These are phyloP conservation scores for Mycena venus DNA, from an alignment of 768 basidiomycete species.

Conservation along the genomic window DNA sequence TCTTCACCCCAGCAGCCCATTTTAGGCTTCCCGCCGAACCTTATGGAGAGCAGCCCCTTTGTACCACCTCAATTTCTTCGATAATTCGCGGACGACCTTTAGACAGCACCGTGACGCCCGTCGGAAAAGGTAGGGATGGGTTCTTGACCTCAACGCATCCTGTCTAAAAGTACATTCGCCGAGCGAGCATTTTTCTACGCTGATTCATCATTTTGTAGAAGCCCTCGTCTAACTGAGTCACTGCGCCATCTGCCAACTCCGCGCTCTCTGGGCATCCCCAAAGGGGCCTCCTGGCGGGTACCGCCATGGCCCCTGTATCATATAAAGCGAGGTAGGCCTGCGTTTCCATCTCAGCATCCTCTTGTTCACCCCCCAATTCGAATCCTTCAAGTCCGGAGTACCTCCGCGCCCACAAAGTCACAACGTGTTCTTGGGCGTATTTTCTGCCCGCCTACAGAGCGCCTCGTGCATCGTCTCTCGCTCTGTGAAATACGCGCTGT, in stretches of 20 bases:
- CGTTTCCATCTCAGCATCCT: neutral
- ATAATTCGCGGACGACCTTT: neutral
- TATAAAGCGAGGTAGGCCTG: neutral
- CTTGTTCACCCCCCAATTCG: neutral
- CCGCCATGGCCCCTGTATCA: neutral
- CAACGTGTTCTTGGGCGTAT: neutral
- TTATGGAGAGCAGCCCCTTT: neutral
- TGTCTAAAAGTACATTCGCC: no score
- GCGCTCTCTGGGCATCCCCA: neutral
- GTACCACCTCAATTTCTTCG: neutral
- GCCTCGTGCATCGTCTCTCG: conserved; percentile 4
- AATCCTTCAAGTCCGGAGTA: neutral
- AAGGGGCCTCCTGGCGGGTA: neutral
- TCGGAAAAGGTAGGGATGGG: no score
- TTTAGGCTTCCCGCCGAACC: neutral
- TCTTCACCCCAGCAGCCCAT: neutral
- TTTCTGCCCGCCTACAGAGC: neutral
- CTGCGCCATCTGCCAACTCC: neutral
- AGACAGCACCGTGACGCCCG: no score
- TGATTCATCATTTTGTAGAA: neutral
- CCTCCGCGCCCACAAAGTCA: conserved; percentile 10
- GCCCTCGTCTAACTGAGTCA: neutral
- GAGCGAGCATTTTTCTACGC: no score
- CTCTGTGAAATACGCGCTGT: neutral
- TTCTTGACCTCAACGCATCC: no score